A percentile compares a stretch with the other conserved stretches of the same genome.
Conservation (phyloP, 495 filamentous ascomycete species). For the Tuber calosporum region DNA sequence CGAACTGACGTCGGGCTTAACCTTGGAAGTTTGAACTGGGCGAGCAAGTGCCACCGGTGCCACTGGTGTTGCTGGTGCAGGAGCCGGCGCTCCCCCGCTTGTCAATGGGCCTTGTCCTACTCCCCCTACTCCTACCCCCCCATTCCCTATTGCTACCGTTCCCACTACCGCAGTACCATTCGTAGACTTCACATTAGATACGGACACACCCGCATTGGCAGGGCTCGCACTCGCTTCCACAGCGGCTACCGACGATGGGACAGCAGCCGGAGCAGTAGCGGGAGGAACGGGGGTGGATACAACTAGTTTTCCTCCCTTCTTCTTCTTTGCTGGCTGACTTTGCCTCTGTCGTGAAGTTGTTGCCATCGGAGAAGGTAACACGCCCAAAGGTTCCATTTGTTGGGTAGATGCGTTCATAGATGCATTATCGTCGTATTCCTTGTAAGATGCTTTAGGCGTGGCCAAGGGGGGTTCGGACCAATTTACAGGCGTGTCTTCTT, state of each 20-base stretch:
- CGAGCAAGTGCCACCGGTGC: conserved; percentile 22
- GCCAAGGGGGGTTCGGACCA: conserved; percentile 41
- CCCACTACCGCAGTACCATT: conserved; percentile 16
- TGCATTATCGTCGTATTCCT: conserved; percentile 41
- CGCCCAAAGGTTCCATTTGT: conserved; percentile 40
- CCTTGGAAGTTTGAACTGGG: conserved; percentile 27
- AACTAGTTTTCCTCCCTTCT: conserved; percentile 13
- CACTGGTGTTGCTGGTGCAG: conserved; percentile 20
- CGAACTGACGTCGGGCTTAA: conserved; percentile 30
- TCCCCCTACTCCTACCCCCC: conserved; percentile 19
- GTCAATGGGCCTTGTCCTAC: conserved; percentile 11
- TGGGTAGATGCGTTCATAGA: conserved; percentile 32
- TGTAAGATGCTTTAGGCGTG: conserved; percentile 40
- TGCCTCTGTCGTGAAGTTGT: conserved; percentile 30
- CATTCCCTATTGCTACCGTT: neutral
- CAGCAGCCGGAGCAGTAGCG: conserved; percentile 6
- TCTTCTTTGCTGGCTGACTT: conserved; percentile 33
- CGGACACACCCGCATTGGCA: conserved; percentile 6
- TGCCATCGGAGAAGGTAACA: conserved; percentile 37
- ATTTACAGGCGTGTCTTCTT: conserved; percentile 27
- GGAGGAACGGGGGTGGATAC: neutral
- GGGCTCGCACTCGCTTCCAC: conserved; percentile 20
- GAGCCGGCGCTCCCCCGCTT: conserved; percentile 12
- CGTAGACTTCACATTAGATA: conserved; percentile 16
- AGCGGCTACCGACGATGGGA: conserved; percentile 13